Conservation (phyloP, 164 flowering plant species). For the Piper longum region DNA sequence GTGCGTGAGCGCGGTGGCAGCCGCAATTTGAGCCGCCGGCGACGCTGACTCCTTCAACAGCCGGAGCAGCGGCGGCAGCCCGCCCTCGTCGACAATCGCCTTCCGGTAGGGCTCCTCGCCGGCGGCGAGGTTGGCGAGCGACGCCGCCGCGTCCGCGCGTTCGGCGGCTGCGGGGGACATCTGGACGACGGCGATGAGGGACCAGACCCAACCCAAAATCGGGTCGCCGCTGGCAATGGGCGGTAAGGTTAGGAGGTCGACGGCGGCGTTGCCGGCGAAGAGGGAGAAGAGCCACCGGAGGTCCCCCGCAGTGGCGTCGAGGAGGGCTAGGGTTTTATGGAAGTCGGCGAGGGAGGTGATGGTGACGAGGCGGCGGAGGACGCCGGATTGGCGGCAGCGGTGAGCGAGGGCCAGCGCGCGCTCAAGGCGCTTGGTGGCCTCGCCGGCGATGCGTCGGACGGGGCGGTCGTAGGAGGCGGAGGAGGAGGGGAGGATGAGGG, state of each 20-base stretch:
- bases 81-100: conserved; percentile 69
- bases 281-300: conserved; percentile 50
- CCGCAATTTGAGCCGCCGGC: conserved; percentile 54
- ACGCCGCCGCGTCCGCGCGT: conserved; percentile 56
- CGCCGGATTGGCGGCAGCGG: conserved; percentile 39
- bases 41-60: conserved; percentile 38
- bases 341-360: conserved; percentile 51
- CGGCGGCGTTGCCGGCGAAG: conserved; percentile 19
- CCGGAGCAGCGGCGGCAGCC: conserved; percentile 47
- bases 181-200: conserved; percentile 46
- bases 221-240: conserved; percentile 80
- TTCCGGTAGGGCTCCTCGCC: conserved; percentile 55
- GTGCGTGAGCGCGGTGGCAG: conserved; percentile 35
- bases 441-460: conserved; percentile 43
- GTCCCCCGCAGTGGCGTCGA: conserved; percentile 60
- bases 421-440: conserved; percentile 43
- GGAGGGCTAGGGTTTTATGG: conserved; percentile 32
- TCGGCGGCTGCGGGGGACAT: conserved; percentile 23
- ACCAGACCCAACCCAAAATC: conserved; percentile 74
- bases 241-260: conserved; percentile 31
- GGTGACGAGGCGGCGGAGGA: conserved; percentile 38
- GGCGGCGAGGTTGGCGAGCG: conserved; percentile 38
- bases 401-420: conserved; percentile 43
- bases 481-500: conserved; percentile 21
- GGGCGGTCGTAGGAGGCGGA: conserved; percentile 47